phyloP scores from a whole-genome alignment of 305 asterid species.

The Rubia tinctorum region DNA sequence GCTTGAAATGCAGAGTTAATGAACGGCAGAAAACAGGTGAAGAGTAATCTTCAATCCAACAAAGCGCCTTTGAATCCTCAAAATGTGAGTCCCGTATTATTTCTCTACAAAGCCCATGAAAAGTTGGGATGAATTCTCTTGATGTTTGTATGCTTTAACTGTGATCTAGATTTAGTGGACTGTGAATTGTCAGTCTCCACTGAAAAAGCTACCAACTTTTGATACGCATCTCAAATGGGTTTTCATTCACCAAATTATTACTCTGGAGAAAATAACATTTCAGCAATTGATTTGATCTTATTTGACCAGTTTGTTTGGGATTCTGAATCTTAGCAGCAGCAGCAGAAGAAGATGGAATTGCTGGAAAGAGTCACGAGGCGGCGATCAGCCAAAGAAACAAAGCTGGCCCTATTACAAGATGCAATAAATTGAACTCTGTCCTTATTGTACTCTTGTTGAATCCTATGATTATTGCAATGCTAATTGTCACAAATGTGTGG shows the following conservation, averaged over 20 bases:
- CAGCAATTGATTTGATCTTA: not conserved
- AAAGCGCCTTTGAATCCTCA: slow-evolving; percentile 52
- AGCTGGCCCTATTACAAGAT: slow-evolving; percentile 73
- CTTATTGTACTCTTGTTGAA: not conserved
- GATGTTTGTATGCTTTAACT: slow-evolving; percentile 11
- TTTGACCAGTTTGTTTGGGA: not conserved
- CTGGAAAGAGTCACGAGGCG: slow-evolving; percentile 35
- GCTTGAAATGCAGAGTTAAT: slow-evolving; percentile 30
- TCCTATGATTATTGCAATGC: not conserved
- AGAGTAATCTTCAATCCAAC: slow-evolving; percentile 31
- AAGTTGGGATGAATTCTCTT: not conserved
- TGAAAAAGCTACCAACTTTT: slow-evolving; percentile 20
- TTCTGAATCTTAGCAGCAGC: slow-evolving; percentile 34
- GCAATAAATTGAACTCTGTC: slow-evolving; percentile 23
- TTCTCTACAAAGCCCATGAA: not conserved
- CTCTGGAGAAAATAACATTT: not conserved
- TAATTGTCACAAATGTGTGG: slow-evolving; percentile 9
- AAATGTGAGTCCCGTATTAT: slow-evolving; percentile 40
- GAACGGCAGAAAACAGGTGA: slow-evolving; percentile 39
- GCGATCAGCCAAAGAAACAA: slow-evolving; percentile 52
- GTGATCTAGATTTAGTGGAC: slow-evolving; percentile 11
- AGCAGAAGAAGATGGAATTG: slow-evolving; percentile 36
- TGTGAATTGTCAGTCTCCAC: slow-evolving; percentile 17
- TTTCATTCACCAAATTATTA: not conserved
- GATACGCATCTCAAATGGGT: slow-evolving; percentile 17